phyloP scores from a whole-genome alignment of 2,329 filamentous ascomycete genomes.

The Fusarium domesticum region DNA sequence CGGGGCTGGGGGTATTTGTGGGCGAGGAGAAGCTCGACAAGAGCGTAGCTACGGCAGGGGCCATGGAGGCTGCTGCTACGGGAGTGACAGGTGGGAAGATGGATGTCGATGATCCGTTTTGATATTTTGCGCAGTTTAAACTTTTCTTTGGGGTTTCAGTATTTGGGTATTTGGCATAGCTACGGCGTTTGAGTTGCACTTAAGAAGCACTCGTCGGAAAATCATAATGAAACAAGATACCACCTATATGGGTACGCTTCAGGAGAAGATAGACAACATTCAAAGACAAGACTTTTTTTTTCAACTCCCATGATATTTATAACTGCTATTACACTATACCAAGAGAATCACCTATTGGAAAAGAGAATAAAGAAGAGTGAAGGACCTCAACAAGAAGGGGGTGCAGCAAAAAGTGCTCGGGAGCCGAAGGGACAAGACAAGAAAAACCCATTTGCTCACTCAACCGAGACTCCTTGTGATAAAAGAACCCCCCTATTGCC shows the following conservation, averaged over 20 bases:
- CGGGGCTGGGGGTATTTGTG: conserved; percentile 82
- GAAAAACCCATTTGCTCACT: no score
- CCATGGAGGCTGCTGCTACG: conserved; percentile 37
- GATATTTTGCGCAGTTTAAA: neutral
- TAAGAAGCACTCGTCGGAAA: conserved; percentile 1
- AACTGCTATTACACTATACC: conserved; percentile 26
- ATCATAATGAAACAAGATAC: conserved; percentile 8
- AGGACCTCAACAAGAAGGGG: neutral
- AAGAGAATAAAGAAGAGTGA: conserved; percentile 11
- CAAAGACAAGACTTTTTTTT: neutral
- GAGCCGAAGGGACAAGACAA: neutral
- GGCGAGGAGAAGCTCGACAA: conserved; percentile 65
- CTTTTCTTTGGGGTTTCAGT: neutral
- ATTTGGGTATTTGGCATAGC: conserved; percentile 21
- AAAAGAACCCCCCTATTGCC: conserved; percentile 4
- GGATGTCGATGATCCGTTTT: conserved; percentile 50
- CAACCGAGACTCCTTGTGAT: neutral
- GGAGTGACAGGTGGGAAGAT: conserved; percentile 38
- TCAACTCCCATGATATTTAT: conserved; percentile 17
- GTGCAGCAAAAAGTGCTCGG: neutral
- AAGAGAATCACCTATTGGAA: conserved; percentile 17
- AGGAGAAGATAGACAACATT: neutral
- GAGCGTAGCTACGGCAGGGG: conserved; percentile 34
- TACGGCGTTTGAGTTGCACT: conserved; percentile 23
- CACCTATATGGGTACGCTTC: conserved; percentile 3